Evolutionary conservation across 2,329 filamentous ascomycete species (phyloP).

Genomic region (Scedosporium aurantiacum): DNA sequence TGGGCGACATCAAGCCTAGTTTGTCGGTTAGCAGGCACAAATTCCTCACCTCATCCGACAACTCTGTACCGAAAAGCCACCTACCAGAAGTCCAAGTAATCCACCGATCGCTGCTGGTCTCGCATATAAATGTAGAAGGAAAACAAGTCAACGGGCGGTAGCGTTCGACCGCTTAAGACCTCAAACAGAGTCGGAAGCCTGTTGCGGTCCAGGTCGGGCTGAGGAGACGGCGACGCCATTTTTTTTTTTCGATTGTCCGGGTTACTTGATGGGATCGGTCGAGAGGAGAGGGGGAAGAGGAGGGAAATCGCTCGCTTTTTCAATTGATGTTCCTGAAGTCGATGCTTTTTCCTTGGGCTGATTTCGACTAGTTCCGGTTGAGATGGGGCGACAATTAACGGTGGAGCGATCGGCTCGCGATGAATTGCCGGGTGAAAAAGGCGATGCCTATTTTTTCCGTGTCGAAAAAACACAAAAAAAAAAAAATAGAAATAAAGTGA

Average conservation of each 20-base stretch:
- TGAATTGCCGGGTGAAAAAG: background rate
- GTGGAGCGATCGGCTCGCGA: background rate
- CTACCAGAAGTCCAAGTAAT: constrained; percentile 97
- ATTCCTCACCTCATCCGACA: background rate
- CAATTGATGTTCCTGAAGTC: background rate
- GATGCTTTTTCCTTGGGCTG: background rate
- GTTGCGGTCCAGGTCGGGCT: constrained; percentile 58
- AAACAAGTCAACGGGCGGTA: constrained; percentile 91
- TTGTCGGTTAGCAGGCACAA: constrained; percentile 5
- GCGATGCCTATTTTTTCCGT: background rate
- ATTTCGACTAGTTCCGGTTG: background rate
- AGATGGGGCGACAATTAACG: background rate
- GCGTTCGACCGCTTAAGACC: constrained; percentile 85
- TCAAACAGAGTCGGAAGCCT: constrained; percentile 91
- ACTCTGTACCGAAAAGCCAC: constrained; percentile 15
- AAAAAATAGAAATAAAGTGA: background rate
- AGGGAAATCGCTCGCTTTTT: constrained; percentile 1
- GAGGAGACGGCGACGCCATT: constrained; percentile 36
- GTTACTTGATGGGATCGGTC: background rate
- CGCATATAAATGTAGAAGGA: constrained; percentile 99
- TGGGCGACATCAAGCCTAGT: constrained; percentile 95
- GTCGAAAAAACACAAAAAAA: background rate
- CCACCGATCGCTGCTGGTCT: constrained; percentile 93
- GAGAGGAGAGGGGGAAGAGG: background rate
- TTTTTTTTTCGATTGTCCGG: background rate